Evolutionary conservation across 208 protist genomes (phyloP), one percentile per base, ranked within the genome.

Genomic region (Jaenimonas drosophilae): DNA sequence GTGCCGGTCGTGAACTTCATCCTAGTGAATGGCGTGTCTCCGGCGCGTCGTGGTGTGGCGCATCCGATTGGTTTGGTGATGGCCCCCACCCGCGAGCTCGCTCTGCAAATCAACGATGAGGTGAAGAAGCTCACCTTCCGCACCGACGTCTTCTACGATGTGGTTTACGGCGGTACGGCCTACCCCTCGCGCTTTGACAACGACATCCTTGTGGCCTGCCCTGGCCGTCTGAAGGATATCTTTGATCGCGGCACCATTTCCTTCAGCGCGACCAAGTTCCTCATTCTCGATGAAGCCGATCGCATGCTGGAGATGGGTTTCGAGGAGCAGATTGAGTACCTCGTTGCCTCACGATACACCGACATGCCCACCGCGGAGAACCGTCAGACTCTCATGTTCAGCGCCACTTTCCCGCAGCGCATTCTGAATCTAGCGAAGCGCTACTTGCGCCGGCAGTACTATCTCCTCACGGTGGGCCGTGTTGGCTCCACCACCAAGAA

Each of bases 241-340:
- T 91, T 85, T 66, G 79, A 83, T 45, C 70, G 78, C 49, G 52
- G 60, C 49, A 54, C 60, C 29, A 62, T 98, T 30, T 91, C 78
- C 30, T 79, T 98, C 44, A 53, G 58, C 9, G 37, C 59, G 24
- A 84, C 96, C 50, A 89, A 89, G 47, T 98, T 94, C 58, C 77
- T 99, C 21, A 80, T 97, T 39, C 82, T 98, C 19, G 97, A 99
- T 63, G 97, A 98, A 66, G 97, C 97, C 6, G 97, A 98, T 66
- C 91, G 96, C 49, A 99, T 99, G 98, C 76, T 99, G 23, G 98
- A 99, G 72, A 99, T 99, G 96, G 98, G 96, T 33, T 99, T 99
- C 53, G 97, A 99, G 63, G 94, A 96, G 53, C 97, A 99, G 76
- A 99, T 99, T 58, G 91, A 97, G 50, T 76, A 91, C 45, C 97